These are phyloP conservation scores for Wickerhamiella dianesei DNA, from an alignment of 805 yeast genomes.

Conservation along the genomic window DNA sequence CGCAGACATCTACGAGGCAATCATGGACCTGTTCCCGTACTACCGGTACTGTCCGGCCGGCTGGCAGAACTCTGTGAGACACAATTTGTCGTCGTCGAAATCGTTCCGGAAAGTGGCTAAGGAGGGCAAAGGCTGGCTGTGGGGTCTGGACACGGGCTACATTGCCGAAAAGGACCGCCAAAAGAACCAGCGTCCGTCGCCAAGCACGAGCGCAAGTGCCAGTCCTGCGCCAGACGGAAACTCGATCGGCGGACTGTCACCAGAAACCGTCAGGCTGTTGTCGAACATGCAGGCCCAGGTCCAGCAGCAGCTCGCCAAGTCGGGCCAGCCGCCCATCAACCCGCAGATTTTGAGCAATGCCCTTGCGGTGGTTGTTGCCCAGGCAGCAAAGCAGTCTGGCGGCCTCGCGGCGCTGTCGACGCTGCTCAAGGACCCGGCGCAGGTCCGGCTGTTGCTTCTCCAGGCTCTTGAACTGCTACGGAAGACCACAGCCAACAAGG, in stretches of 20 bases:
- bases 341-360: constrained; percentile 81
- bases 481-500: constrained; percentile 1
- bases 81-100: constrained; percentile 74
- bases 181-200: constrained; percentile 32
- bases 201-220: constrained; percentile 21
- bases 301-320: constrained; percentile 65
- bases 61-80: constrained; percentile 92
- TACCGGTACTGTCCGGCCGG: constrained; percentile 91
- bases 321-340: constrained; percentile 52
- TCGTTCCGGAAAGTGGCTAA: constrained; percentile 69
- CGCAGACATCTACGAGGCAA: constrained; percentile 75
- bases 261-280: constrained; percentile 59
- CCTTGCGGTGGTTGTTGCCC: constrained; percentile 83
- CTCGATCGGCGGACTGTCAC: constrained; percentile 27
- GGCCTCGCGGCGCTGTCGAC: constrained; percentile 18
- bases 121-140: constrained; percentile 88
- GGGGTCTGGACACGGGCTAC: constrained; percentile 83
- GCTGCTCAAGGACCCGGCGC: constrained; percentile 13
- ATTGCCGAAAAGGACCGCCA: constrained; percentile 69
- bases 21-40: constrained; percentile 79
- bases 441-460: constrained; percentile 7
- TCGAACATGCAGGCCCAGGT: constrained; percentile 77
- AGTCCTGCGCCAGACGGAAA: constrained; percentile 15
- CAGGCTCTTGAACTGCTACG: constrained; percentile 13
- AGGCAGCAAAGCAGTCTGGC: constrained; percentile 59